These are phyloP conservation scores for Dioszegia hungarica DNA, from an alignment of 768 basidiomycete genomes.

Conservation along the genomic window DNA sequence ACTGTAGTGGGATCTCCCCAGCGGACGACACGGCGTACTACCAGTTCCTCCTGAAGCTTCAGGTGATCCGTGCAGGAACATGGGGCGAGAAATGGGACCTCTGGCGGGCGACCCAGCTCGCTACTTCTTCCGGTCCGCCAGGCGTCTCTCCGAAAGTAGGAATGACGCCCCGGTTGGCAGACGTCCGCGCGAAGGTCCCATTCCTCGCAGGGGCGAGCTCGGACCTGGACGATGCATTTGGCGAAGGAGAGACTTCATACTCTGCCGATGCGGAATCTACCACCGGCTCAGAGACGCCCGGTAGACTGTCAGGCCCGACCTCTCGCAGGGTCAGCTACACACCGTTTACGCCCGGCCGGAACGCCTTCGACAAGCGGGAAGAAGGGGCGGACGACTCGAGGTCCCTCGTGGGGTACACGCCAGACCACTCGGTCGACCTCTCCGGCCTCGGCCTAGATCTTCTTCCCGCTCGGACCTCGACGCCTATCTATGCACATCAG, in stretches of 20 bases:
- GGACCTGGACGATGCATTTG: constrained; percentile 37
- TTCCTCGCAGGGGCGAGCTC: constrained; percentile 40
- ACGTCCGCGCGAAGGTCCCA: constrained; percentile 23
- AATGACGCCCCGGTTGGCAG: not conserved
- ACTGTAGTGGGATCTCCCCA: constrained; percentile 36
- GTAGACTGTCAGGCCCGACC: constrained; percentile 4
- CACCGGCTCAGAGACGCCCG: constrained; percentile 1
- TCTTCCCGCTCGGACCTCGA: constrained; percentile 32
- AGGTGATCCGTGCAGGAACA: constrained; percentile 35
- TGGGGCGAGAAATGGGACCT: constrained; percentile 44
- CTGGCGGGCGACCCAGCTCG: constrained; percentile 22
- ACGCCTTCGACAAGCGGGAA: too few relatives aligned
- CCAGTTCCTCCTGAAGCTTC: constrained; percentile 40
- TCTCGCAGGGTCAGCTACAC: constrained; percentile 11
- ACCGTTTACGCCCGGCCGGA: too few relatives aligned
- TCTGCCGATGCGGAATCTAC: constrained; percentile 13
- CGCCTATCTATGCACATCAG: constrained; percentile 21
- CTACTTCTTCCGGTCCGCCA: not conserved
- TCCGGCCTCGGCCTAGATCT: constrained; percentile 11
- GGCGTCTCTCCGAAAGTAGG: not conserved
- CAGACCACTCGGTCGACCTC: constrained; percentile 21
- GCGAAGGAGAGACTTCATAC: constrained; percentile 9
- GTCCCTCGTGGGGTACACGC: constrained; percentile 38
- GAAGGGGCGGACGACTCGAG: constrained; percentile 1
- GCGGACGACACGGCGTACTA: constrained; percentile 38